Evolutionary conservation across 2,329 filamentous ascomycete species (phyloP), one percentile per base, ranked within the genome.

Genomic region (Nectriaceae sp.): DNA sequence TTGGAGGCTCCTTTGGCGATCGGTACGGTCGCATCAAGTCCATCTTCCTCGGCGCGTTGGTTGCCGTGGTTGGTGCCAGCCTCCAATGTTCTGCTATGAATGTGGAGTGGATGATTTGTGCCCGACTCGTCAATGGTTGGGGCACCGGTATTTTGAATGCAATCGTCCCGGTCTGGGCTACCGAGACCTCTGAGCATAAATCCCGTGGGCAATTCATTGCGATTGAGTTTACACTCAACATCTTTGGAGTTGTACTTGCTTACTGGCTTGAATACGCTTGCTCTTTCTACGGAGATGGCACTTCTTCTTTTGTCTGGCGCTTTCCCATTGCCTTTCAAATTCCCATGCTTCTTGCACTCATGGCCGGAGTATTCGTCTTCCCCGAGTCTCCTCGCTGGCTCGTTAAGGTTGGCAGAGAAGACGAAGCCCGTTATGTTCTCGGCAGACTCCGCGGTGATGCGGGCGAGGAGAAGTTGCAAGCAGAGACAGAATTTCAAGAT

Each of bases 291-390:
- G 77, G 84, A 47, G 74, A 76, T 26, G 81, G 81, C 11, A 71
- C 70, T 2, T 83, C 81, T 0, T 69, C 78, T 0, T 78, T 88
- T 58, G 77, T 78, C 35, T 88, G 85, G 84, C 72, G 85, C 4
- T 89, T 89, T 55, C 85, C 84, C 0, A 79, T 89, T 47, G 84
- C 82, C 0, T 88, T 89, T 65, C 85, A 89, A 59, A 87, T 88
- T 26, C 65, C 86, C 1, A 83, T 84, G 15, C 74, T 89, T 0
- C 55, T 88, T 3, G 40, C 79, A 0, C 72, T 88, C 0, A 72
- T 88, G 45, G 61, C 55, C 0, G 63, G 74, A 3, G 77, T 87
- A 22, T 84, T 82, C 77, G 81, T 87, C 68, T 84, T 89, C 65
- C 87, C 86, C 0, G 87, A 90, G 54, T 86, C 83, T 0, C 86